Percentiles rank a stretch among this genome's conserved stretches.
Evolutionary conservation across 176 grass and related monocot species (phyloP).

Genomic region (Carex cristatella): DNA sequence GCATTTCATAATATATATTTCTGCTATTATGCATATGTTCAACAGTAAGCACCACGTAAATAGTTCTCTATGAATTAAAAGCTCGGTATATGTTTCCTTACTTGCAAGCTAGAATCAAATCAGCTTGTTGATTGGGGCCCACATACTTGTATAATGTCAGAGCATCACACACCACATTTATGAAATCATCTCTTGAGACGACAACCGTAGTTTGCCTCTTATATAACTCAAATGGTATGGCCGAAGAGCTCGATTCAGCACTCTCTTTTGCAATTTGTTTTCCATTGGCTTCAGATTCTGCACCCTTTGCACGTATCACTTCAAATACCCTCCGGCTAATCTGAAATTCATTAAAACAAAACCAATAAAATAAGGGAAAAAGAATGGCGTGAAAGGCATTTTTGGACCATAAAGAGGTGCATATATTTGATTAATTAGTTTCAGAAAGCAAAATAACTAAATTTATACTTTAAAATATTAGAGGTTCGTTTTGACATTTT

Average conservation of each 20-base stretch:
- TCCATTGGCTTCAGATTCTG: conserved; percentile 29
- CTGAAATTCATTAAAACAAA: conserved; percentile 34
- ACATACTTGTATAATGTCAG: conserved; percentile 81
- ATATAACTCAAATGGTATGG: conserved; percentile 78
- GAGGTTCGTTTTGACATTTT: background rate
- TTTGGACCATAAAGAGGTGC: background rate
- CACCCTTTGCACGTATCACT: conserved; percentile 52
- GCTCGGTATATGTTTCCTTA: conserved; percentile 15
- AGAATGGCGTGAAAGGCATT: background rate
- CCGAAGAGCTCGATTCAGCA: conserved; percentile 23
- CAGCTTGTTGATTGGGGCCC: conserved; percentile 79
- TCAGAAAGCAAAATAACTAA: background rate
- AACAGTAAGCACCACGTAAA: background rate
- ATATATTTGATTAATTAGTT: background rate
- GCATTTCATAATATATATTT: conserved; percentile 6
- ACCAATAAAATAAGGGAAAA: conserved; percentile 8
- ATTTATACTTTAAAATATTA: background rate
- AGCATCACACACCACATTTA: conserved; percentile 64
- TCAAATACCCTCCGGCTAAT: conserved; percentile 94
- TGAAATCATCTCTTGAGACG: conserved; percentile 60
- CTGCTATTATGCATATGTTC: background rate
- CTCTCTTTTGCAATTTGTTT: conserved; percentile 23
- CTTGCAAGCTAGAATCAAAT: conserved; percentile 96
- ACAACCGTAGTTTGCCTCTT: conserved; percentile 74
- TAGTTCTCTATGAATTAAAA: background rate